Percentiles rank a stretch among this genome's conserved stretches.
Evolutionary conservation across 257 asterid species (phyloP).

Genomic region (Solanum sejunctum): DNA sequence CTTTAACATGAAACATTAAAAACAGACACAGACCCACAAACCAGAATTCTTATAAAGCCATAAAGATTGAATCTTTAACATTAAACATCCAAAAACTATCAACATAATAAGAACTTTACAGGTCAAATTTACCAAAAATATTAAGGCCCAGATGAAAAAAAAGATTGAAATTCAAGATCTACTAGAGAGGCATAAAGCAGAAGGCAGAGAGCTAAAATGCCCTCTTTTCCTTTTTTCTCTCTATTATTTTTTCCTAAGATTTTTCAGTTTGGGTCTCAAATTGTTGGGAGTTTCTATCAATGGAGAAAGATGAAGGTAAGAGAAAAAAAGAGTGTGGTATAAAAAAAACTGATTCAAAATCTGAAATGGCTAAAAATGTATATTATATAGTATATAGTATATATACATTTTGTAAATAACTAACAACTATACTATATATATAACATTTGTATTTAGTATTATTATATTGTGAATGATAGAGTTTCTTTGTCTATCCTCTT

Average conservation of each 20-base stretch:
- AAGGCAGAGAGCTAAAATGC: constrained; percentile 38
- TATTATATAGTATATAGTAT: not conserved
- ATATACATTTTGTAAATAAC: not conserved
- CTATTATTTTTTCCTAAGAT: constrained; percentile 11
- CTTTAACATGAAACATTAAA: not conserved
- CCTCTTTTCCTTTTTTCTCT: constrained; percentile 27
- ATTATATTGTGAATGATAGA: not conserved
- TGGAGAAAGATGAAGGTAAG: constrained; percentile 12
- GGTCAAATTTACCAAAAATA: constrained; percentile 11
- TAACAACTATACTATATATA: not conserved
- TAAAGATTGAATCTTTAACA: not conserved
- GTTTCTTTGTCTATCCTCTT: constrained; percentile 25
- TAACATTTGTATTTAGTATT: not conserved
- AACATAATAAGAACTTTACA: not conserved
- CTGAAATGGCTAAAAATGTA: not conserved
- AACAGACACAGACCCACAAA: not conserved
- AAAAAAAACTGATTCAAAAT: not conserved
- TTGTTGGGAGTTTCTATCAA: constrained; percentile 8
- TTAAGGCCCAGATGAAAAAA: constrained; percentile 12
- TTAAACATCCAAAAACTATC: not conserved
- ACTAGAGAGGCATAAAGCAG: constrained; percentile 29
- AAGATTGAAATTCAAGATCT: constrained; percentile 41
- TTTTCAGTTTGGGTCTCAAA: constrained; percentile 22
- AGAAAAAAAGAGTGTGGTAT: constrained; percentile 2
- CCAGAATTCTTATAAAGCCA: not conserved